Percentiles rank a stretch among this genome's conserved stretches.
These are phyloP conservation scores for Pinus taeda DNA, from an alignment of 75 land plant genomes.

Conservation along the genomic window DNA sequence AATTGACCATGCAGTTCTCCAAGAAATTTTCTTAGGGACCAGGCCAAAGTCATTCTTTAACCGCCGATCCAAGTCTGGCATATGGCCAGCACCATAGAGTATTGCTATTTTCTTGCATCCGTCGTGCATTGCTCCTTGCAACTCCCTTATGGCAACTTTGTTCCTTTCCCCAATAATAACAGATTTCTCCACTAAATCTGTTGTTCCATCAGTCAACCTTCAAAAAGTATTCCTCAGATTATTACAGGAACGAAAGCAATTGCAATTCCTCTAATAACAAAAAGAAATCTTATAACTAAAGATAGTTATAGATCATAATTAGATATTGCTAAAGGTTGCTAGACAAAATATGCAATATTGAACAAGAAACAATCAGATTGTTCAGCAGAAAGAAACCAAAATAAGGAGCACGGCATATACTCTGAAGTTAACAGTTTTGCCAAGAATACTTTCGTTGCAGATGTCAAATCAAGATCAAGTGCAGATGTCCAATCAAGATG, in stretches of 20 bases:
- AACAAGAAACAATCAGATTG: constrained; percentile 1
- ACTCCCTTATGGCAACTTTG: constrained; percentile 67
- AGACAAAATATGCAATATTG: not conserved
- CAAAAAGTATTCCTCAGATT: constrained; percentile 13
- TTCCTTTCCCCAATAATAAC: constrained; percentile 98
- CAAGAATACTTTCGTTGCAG: constrained; percentile 87
- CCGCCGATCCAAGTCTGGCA: constrained; percentile 90
- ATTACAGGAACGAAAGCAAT: not conserved
- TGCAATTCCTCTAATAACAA: not conserved
- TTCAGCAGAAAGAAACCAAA: not conserved
- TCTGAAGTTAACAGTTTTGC: constrained; percentile 85
- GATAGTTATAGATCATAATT: too few species aligned
- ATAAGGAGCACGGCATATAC: constrained; percentile 37
- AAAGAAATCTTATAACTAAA: not conserved
- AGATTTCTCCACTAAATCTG: constrained; percentile 67
- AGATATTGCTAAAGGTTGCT: too few species aligned
- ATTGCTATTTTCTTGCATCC: constrained; percentile 85
- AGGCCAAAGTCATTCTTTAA: constrained; percentile 72
- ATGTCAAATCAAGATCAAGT: constrained; percentile 74
- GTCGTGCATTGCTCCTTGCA: constrained; percentile 56
- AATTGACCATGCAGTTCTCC: constrained; percentile 94
- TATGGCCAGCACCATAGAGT: constrained; percentile 92
- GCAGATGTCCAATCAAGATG: constrained; percentile 83
- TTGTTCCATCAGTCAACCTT: constrained; percentile 67
- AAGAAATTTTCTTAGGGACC: constrained; percentile 52